Percentiles rank a stretch among this genome's conserved stretches.
Evolutionary conservation across 768 basidiomycete species (phyloP).

Genomic region (Amanita rubescens): DNA sequence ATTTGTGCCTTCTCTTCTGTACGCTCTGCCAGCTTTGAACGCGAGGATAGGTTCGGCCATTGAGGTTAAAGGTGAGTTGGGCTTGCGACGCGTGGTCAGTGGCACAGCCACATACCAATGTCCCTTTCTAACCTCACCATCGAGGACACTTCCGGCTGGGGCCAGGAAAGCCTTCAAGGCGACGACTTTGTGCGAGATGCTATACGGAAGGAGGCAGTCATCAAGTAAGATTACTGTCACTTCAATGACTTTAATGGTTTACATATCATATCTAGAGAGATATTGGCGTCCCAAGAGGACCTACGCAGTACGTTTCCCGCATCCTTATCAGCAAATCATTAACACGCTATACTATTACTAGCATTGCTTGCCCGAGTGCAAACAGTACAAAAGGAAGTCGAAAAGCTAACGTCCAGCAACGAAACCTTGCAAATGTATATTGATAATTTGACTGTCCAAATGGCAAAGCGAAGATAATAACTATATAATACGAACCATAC

Average conservation of each 20-base stretch:
- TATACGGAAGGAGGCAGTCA: conserved; percentile 65
- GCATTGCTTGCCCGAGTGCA: conserved; percentile 64
- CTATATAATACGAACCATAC: no score
- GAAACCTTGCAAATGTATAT: conserved; percentile 85
- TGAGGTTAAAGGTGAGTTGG: conserved; percentile 6
- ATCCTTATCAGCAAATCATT: conserved; percentile 1
- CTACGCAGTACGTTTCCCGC: conserved; percentile 48
- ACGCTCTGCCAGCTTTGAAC: conserved; percentile 71
- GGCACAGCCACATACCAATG: conserved; percentile 25
- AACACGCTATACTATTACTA: conserved; percentile 27
- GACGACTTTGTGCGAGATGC: conserved; percentile 71
- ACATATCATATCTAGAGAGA: conserved; percentile 47
- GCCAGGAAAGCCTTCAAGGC: conserved; percentile 31
- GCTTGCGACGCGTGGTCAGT: conserved; percentile 30
- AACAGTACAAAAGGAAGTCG: conserved; percentile 68
- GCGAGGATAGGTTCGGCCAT: conserved; percentile 41
- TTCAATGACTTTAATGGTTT: neutral
- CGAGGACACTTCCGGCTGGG: conserved; percentile 43
- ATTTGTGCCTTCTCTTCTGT: conserved; percentile 59
- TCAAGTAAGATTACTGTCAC: conserved; percentile 47
- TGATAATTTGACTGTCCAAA: conserved; percentile 82
- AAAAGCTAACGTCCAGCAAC: conserved; percentile 73
- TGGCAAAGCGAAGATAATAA: conserved; percentile 68
- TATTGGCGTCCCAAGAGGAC: conserved; percentile 68
- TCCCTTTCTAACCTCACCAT: conserved; percentile 36